Evolutionary conservation across 768 basidiomycete genomes (phyloP).

Genomic region (Mycena olivaceomarginata): DNA sequence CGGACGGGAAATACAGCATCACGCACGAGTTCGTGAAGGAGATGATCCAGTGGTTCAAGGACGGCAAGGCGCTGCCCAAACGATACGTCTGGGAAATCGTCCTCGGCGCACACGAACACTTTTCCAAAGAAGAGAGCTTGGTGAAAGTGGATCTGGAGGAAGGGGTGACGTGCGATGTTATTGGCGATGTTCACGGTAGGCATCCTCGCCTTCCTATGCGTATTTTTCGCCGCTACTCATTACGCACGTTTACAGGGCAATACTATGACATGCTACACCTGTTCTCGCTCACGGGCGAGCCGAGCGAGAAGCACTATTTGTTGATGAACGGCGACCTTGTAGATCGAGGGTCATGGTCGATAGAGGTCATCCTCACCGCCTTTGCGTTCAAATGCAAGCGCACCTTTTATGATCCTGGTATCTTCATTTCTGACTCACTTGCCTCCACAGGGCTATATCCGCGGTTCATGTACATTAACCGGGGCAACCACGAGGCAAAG

Average conservation of each 20-base stretch:
- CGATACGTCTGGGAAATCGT: constrained; percentile 98
- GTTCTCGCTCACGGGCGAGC: constrained; percentile 89
- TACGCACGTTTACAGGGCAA: constrained; percentile 76
- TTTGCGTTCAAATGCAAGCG: constrained; percentile 96
- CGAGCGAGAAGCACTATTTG: constrained; percentile 89
- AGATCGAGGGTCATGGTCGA: constrained; percentile 97
- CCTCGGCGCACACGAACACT: constrained; percentile 86
- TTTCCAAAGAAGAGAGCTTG: constrained; percentile 87
- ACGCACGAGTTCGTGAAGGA: constrained; percentile 85
- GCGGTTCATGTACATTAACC: constrained; percentile 91
- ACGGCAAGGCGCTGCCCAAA: constrained; percentile 93
- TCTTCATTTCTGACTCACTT: constrained; percentile 30
- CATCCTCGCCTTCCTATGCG: not conserved
- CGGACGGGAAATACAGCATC: constrained; percentile 83
- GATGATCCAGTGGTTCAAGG: constrained; percentile 96
- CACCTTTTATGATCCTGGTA: constrained; percentile 24
- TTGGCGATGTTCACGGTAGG: constrained; percentile 94
- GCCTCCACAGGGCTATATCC: constrained; percentile 90
- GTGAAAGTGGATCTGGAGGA: constrained; percentile 86
- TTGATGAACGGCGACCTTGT: constrained; percentile 98
- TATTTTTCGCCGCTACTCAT: not conserved
- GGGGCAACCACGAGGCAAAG: constrained; percentile 97
- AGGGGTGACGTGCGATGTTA: constrained; percentile 91
- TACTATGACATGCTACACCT: constrained; percentile 96
- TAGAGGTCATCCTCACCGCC: constrained; percentile 93